phyloP scores from a whole-genome alignment of 176 grass and related monocot genomes.

The Guadua angustifolia region DNA sequence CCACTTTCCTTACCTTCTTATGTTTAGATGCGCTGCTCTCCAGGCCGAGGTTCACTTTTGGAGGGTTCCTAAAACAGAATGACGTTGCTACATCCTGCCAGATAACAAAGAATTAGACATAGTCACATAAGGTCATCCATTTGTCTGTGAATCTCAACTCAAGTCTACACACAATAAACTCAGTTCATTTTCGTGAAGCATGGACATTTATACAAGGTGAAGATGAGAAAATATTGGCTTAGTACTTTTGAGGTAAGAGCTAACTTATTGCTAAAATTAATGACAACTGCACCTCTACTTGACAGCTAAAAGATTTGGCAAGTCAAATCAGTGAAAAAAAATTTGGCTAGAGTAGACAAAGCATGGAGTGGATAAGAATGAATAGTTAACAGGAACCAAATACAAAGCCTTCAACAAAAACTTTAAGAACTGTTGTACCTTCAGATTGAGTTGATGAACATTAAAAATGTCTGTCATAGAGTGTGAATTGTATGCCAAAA shows the following conservation, averaged over 20 bases:
- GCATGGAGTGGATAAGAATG: background rate
- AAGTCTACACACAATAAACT: background rate
- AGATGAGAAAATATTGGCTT: background rate
- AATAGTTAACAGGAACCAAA: background rate
- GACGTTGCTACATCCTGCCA: slow-evolving; percentile 80
- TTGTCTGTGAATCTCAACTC: background rate
- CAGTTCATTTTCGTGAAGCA: background rate
- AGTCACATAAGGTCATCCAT: background rate
- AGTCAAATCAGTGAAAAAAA: background rate
- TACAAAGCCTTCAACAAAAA: slow-evolving; percentile 8
- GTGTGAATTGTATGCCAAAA: slow-evolving; percentile 88
- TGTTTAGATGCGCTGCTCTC: slow-evolving; percentile 85
- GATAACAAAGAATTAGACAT: slow-evolving; percentile 2
- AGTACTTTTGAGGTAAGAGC: background rate
- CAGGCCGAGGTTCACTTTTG: slow-evolving; percentile 79
- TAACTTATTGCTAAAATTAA: background rate
- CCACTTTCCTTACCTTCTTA: slow-evolving; percentile 67
- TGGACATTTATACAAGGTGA: background rate
- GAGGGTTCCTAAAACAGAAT: slow-evolving; percentile 79
- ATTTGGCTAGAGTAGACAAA: background rate
- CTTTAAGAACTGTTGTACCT: slow-evolving; percentile 58
- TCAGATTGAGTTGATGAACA: slow-evolving; percentile 83
- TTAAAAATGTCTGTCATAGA: slow-evolving; percentile 95
- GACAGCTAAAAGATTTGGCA: background rate
- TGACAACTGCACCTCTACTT: background rate